Evolutionary conservation across 371 early-diverging fungal species (phyloP), one percentile per base, ranked within the genome.

Genomic region (Syncephalastrum monosporum): DNA sequence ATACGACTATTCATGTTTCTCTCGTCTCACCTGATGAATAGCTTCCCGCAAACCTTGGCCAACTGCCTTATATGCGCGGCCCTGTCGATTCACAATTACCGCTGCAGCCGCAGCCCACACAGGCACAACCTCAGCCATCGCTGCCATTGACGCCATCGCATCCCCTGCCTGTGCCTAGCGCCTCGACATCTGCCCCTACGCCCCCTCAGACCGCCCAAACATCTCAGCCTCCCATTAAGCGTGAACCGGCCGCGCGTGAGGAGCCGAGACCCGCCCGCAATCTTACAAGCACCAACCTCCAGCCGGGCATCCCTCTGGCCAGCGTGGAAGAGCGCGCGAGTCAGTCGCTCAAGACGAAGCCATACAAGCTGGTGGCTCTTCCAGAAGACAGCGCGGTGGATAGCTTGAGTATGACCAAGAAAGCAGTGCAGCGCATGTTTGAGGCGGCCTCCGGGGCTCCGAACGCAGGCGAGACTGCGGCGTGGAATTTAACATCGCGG

Each of bases 281-380:
- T 27, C 42, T 21, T 33, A 8, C 19, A 27, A 33, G 50, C 3
- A 57, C 16, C 15, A 47, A 33, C 38, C 38, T 33, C 10, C 38
- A 33, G 38, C 38, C 38, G 38, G 38, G 60, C 41, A 60, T 63
- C 5, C 68, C 65, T 8, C 44, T 78, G 15, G 68, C 75, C 0
- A 78, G 78, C 59, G 72, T 65, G 4, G 65, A 79, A 57, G 79
- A 79, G 51, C 67, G 79, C 7, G 79, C 74, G 0, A 68, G 56
- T 19, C 74, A 75, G 51, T 61, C 75, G 1, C 55, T 79, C 8
- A 75, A 65, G 33, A 73, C 73, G 69, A 61, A 79, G 23, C 79
- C 79, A 0, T 74, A 70, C 48, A 72, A 65, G 42, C 50, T 78
- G 7, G 38, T 33, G 38, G 38, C 38, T 0, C 38, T 33, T 6